A percentile compares a stretch with the other conserved stretches of the same genome.
Conservation (phyloP, 805 yeast species). For the Starmerella khaoyaiensis region DNA sequence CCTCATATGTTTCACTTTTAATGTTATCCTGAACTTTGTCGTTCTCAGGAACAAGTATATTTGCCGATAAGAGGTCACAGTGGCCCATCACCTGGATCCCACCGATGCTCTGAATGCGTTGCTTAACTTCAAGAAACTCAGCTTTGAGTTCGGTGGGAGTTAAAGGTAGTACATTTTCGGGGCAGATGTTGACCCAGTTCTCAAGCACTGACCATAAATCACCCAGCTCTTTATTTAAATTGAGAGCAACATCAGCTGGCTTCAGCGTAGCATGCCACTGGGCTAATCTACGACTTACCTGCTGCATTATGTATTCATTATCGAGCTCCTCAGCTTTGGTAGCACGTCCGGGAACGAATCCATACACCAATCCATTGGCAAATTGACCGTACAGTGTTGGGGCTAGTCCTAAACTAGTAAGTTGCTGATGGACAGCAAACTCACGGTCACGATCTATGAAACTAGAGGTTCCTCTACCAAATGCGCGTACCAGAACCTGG, state of each 20-base stretch:
- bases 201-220: conserved; percentile 49
- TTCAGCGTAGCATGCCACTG: conserved; percentile 49
- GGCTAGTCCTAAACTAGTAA: conserved; percentile 48
- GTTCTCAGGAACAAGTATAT: conserved; percentile 49
- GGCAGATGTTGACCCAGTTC: conserved; percentile 52
- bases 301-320: conserved; percentile 36
- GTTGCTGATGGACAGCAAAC: conserved; percentile 52
- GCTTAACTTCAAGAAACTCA: conserved; percentile 47
- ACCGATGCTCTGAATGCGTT: conserved; percentile 33
- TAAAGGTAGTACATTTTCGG: conserved; percentile 32
- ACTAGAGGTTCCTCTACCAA: conserved; percentile 59
- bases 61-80: conserved; percentile 63
- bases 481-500: conserved; percentile 45
- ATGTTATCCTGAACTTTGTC: conserved; percentile 16
- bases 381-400: conserved; percentile 57
- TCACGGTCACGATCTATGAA: conserved; percentile 67
- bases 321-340: conserved; percentile 43
- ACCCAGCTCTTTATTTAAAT: conserved; percentile 11
- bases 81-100: conserved; percentile 48
- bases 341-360: conserved; percentile 52
- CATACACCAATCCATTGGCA: conserved; percentile 61
- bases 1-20: background rate
- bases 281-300: conserved; percentile 54
- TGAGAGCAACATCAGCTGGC: conserved; percentile 12
- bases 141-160: conserved; percentile 32